Percentiles rank a stretch among this genome's conserved stretches.
These are phyloP conservation scores for Penicillium taxi DNA, from an alignment of 495 filamentous ascomycete genomes.

Conservation along the genomic window DNA sequence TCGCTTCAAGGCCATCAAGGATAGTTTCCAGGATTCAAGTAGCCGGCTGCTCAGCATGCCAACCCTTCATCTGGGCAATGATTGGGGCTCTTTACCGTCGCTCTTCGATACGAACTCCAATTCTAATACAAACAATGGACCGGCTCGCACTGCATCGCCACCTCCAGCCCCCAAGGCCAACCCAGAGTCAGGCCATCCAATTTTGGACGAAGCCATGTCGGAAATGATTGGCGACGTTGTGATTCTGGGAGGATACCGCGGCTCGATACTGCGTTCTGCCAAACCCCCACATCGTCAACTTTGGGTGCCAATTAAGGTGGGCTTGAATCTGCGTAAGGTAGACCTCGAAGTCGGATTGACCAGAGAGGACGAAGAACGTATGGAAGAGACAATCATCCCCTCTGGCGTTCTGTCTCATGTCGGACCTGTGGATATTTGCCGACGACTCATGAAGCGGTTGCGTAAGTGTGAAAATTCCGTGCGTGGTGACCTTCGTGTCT, in stretches of 20 bases:
- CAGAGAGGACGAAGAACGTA: slow-evolving; percentile 76
- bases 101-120: slow-evolving; percentile 11
- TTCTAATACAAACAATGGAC: slow-evolving; percentile 2
- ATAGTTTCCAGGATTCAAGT: slow-evolving; percentile 72
- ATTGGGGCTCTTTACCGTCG: slow-evolving; percentile 30
- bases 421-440: slow-evolving; percentile 85
- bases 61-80: slow-evolving; percentile 38
- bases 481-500: slow-evolving; percentile 64
- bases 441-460: slow-evolving; percentile 69
- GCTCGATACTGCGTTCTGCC: slow-evolving; percentile 81
- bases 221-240: slow-evolving; percentile 77
- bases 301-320: slow-evolving; percentile 93
- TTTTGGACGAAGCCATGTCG: slow-evolving; percentile 58
- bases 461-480: slow-evolving; percentile 62
- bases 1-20: slow-evolving; percentile 82
- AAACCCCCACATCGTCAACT: slow-evolving; percentile 71
- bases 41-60: slow-evolving; percentile 62
- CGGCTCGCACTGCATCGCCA: slow-evolving; percentile 10
- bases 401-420: slow-evolving; percentile 84
- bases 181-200: slow-evolving; percentile 34
- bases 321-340: slow-evolving; percentile 84
- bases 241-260: slow-evolving; percentile 83
- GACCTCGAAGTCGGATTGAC: slow-evolving; percentile 82
- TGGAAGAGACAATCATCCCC: slow-evolving; percentile 71
- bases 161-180: slow-evolving; percentile 20